phyloP scores from a whole-genome alignment of 192 early-diverging fungal species.

The Haplosporangium gracile region DNA sequence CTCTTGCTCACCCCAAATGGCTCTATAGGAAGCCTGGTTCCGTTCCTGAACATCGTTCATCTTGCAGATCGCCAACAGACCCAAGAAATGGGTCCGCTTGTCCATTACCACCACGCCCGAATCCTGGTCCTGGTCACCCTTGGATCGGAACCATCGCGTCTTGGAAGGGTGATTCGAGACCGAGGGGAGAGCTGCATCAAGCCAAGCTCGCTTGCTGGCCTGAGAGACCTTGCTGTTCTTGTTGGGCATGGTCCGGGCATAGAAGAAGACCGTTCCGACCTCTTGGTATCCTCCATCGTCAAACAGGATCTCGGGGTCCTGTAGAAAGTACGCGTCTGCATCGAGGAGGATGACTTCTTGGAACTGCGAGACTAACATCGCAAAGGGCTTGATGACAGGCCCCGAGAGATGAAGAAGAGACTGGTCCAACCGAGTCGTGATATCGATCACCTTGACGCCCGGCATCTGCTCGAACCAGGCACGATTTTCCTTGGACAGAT shows the following conservation, averaged over 20 bases:
- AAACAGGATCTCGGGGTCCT: constrained; percentile 67
- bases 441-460: constrained; percentile 46
- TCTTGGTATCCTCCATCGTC: constrained; percentile 56
- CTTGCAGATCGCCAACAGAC: constrained; percentile 66
- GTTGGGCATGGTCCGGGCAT: constrained; percentile 65
- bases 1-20: constrained; percentile 72
- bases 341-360: constrained; percentile 73
- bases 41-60: constrained; percentile 62
- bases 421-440: constrained; percentile 55
- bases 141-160: constrained; percentile 52
- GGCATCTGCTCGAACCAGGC: constrained; percentile 36
- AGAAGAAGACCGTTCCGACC: constrained; percentile 68
- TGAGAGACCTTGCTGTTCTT: not conserved
- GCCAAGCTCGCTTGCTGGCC: constrained; percentile 54
- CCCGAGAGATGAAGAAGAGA: constrained; percentile 55
- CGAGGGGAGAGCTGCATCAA: constrained; percentile 61
- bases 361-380: constrained; percentile 69
- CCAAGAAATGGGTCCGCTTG: constrained; percentile 62
- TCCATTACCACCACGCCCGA: constrained; percentile 70
- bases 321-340: constrained; percentile 73
- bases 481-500: constrained; percentile 49
- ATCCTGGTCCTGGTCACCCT: constrained; percentile 68
- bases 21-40: constrained; percentile 56
- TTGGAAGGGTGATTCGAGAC: constrained; percentile 51
- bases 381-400: constrained; percentile 75